Evolutionary conservation across 768 basidiomycete genomes (phyloP).

Genomic region (Porpolomopsis calyptriformis): DNA sequence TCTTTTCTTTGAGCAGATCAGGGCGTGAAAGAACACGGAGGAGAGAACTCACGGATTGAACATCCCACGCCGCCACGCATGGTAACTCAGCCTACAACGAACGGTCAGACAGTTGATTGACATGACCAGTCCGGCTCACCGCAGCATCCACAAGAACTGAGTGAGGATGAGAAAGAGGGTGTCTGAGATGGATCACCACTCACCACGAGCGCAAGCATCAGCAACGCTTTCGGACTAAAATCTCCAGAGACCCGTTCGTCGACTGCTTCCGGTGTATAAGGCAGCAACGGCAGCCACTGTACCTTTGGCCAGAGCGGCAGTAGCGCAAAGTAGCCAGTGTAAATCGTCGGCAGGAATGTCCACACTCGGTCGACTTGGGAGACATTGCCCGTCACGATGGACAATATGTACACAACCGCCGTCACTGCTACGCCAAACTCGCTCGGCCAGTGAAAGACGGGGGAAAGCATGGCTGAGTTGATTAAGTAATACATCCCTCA

Average conservation of each 20-base stretch:
- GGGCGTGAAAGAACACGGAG: background rate
- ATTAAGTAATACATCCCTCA: background rate
- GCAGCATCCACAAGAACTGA: slow-evolving; percentile 7
- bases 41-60: slow-evolving; percentile 48
- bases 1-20: slow-evolving; percentile 39
- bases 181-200: slow-evolving; percentile 10
- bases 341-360: slow-evolving; percentile 73
- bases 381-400: slow-evolving; percentile 65
- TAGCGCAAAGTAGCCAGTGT: slow-evolving; percentile 74
- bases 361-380: slow-evolving; percentile 82
- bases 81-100: slow-evolving; percentile 50
- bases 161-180: slow-evolving; percentile 12
- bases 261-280: slow-evolving; percentile 45
- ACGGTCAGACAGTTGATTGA: too few relatives aligned
- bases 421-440: slow-evolving; percentile 47
- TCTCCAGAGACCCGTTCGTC: slow-evolving; percentile 30
- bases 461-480: slow-evolving; percentile 17
- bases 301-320: slow-evolving; percentile 45
- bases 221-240: slow-evolving; percentile 58
- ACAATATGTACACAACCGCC: slow-evolving; percentile 41
- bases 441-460: slow-evolving; percentile 48
- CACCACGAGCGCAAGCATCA: slow-evolving; percentile 68
- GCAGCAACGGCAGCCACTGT: slow-evolving; percentile 28
- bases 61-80: slow-evolving; percentile 76
- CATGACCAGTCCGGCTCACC: too few relatives aligned